Conservation (phyloP, 805 yeast genomes). For the Starmerella gropengiesseri region DNA sequence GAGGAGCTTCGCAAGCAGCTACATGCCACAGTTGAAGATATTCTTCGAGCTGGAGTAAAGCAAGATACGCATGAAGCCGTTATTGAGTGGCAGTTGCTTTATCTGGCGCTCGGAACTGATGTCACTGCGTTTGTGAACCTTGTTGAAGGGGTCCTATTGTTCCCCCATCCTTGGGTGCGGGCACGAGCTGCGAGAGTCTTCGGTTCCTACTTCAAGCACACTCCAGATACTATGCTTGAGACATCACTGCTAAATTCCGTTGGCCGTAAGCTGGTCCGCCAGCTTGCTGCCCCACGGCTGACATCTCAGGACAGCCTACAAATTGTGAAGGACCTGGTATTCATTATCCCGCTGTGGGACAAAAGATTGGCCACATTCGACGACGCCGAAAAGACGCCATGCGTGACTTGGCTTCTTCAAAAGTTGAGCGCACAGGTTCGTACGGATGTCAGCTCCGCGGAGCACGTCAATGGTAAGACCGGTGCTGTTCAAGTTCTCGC, state of each 20-base stretch:
- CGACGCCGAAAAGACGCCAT: constrained; percentile 25
- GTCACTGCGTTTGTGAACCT: constrained; percentile 30
- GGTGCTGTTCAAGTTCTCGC: constrained; percentile 63
- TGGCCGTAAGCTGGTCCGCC: constrained; percentile 59
- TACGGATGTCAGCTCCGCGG: constrained; percentile 38
- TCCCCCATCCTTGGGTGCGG: constrained; percentile 90
- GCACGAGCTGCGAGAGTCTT: constrained; percentile 50
- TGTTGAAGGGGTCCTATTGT: constrained; percentile 48
- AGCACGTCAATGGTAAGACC: constrained; percentile 48
- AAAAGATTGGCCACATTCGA: neutral
- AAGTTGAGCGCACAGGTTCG: constrained; percentile 54
- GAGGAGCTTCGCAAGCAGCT: constrained; percentile 6
- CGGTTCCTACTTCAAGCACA: constrained; percentile 38
- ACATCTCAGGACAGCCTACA: constrained; percentile 52
- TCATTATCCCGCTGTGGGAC: constrained; percentile 54
- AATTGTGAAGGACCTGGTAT: constrained; percentile 54
- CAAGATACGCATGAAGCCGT: neutral
- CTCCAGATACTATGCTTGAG: constrained; percentile 35
- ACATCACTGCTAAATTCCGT: constrained; percentile 43
- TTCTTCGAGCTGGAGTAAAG: constrained; percentile 8
- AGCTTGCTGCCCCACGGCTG: constrained; percentile 68
- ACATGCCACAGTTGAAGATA: neutral
- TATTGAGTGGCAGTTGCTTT: constrained; percentile 66
- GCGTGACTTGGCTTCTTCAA: constrained; percentile 52
- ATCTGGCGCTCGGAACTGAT: constrained; percentile 44